Evolutionary conservation across 441 rosid genomes (phyloP), one percentile per base, ranked within the genome.

Genomic region (Corymbia citriodora): DNA sequence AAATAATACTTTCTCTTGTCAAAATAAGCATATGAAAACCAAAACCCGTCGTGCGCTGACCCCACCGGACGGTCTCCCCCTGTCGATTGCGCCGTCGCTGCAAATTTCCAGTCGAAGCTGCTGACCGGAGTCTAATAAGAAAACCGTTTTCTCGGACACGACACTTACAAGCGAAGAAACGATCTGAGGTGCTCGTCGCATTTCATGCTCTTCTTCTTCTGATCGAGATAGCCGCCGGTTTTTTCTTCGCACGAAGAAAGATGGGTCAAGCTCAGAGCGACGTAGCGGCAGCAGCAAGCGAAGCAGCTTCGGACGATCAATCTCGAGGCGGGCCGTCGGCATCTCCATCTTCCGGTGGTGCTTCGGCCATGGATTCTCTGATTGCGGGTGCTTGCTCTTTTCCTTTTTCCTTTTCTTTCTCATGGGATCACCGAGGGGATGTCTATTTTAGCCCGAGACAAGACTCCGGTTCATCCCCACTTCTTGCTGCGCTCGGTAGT

Each of bases 201-300:
- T 40, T 40, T 3, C 85, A 2, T 4, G 15, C 85, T 21, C 25
- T 40, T 48, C 85, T 79, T 40, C 85, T 45, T 79, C 23, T 27
- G 85, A 79, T 45, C 13, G 85, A 79, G 85, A 12, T 40, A 79
- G 23, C 85, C 52, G 25, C 17, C 17, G 48, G 14, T 12, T 72
- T 17, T 36, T 2, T 87, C 31, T 55, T 70, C 59, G 61, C 90
- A 49, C 81, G 68, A 50, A 23, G 40, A 45, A 89, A 90, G 89
- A 97, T 97, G 99, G 98, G 98, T 92, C 97, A 95, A 94, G 96
- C 92, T 92, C 95, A 94, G 92, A 96, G 98, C 92, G 89, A 89
- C 72, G 90, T 61, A 29, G 65, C 65, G 65, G 65, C 65, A 70
- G 90, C 91, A 53, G 88, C 92, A 25, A 50, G 85, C 59, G 82